phyloP scores from a whole-genome alignment of 2,329 filamentous ascomycete genomes.

The Exophiala sp. region DNA sequence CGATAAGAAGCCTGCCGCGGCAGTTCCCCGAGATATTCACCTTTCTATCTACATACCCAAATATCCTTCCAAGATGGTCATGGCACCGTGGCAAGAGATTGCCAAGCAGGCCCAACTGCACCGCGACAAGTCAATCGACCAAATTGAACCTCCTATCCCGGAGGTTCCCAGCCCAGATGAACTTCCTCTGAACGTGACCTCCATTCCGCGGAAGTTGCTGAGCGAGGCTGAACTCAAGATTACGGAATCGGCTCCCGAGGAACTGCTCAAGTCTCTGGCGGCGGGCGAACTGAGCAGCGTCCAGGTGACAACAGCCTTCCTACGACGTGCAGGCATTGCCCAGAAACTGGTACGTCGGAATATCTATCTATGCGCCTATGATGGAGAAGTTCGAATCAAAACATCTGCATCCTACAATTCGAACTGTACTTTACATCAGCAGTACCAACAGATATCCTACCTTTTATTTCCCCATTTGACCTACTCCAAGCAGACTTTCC shows the following conservation, averaged over 20 bases:
- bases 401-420: no score
- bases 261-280: slow-evolving; percentile 40
- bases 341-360: slow-evolving; percentile 11
- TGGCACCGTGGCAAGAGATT: slow-evolving; percentile 23
- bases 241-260: slow-evolving; percentile 44
- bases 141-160: slow-evolving; percentile 24
- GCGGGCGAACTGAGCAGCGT: slow-evolving; percentile 40
- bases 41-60: no score
- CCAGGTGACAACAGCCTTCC: slow-evolving; percentile 40
- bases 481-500: background rate
- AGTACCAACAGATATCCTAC: no score
- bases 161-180: slow-evolving; percentile 7
- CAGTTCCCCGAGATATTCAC: background rate
- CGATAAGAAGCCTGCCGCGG: background rate
- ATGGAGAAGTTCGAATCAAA: no score
- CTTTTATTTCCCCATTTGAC: no score
- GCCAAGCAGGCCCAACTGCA: slow-evolving; percentile 17
- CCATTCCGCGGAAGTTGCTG: slow-evolving; percentile 43
- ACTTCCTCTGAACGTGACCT: slow-evolving; percentile 34
- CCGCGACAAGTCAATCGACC: slow-evolving; percentile 26
- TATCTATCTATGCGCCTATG: background rate
- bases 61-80: slow-evolving; percentile 2
- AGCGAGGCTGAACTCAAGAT: slow-evolving; percentile 45
- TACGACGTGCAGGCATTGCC: slow-evolving; percentile 50
- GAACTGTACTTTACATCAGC: no score